These are phyloP conservation scores for Salvia miltiorrhiza DNA, from an alignment of 257 asterid genomes.

Conservation along the genomic window DNA sequence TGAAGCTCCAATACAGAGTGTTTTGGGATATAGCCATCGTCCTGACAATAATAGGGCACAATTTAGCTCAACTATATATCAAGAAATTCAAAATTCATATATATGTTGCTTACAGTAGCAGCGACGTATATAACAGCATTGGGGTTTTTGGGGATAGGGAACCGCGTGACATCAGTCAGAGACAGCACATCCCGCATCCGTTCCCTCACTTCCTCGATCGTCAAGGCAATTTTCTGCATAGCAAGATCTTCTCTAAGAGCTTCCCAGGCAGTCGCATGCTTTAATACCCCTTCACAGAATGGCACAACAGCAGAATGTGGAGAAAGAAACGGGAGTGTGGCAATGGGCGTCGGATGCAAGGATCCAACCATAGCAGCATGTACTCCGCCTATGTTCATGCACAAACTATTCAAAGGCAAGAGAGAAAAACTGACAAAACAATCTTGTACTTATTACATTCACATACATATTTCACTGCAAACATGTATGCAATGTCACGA, in stretches of 20 bases:
- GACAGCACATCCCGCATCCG: slow-evolving; percentile 87
- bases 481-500: neutral
- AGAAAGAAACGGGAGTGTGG: slow-evolving; percentile 91
- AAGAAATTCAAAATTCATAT: neutral
- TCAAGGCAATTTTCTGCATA: slow-evolving; percentile 42
- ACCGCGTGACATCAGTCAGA: slow-evolving; percentile 89
- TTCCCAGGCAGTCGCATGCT: slow-evolving; percentile 98
- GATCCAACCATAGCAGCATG: slow-evolving; percentile 99
- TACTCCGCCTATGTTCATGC: slow-evolving; percentile 73
- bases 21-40: slow-evolving; percentile 91
- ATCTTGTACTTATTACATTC: too few relatives aligned
- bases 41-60: slow-evolving; percentile 34
- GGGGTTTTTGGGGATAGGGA: slow-evolving; percentile 88
- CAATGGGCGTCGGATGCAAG: slow-evolving; percentile 86
- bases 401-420: too few relatives aligned
- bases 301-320: slow-evolving; percentile 99
- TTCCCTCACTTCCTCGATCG: slow-evolving; percentile 82
- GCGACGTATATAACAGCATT: slow-evolving; percentile 81
- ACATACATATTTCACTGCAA: neutral
- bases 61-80: neutral
- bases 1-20: slow-evolving; percentile 89
- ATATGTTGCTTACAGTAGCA: slow-evolving; percentile 69
- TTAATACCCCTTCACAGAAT: slow-evolving; percentile 85
- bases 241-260: slow-evolving; percentile 77
- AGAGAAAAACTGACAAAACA: too few relatives aligned